Percentiles rank a stretch among this genome's conserved stretches.
These are phyloP conservation scores for Acanthamoeba lenticulata DNA, from an alignment of 208 protist species.

Conservation along the genomic window DNA sequence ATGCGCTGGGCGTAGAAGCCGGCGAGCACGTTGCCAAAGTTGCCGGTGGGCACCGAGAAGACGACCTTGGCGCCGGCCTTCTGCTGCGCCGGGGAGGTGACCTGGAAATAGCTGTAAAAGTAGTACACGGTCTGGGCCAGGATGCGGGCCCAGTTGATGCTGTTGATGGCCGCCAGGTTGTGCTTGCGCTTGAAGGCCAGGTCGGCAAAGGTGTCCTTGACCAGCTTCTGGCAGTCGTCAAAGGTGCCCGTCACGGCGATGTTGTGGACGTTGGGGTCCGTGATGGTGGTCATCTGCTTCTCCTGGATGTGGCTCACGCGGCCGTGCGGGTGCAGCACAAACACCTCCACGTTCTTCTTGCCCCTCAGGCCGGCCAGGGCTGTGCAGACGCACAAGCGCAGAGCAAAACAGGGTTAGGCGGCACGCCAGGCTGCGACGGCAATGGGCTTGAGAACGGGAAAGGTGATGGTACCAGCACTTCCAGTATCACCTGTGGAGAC, in stretches of 20 bases:
- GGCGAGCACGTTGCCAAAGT: slow-evolving; percentile 97
- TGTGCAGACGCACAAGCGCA: no score
- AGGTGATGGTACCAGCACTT: slow-evolving; percentile 75
- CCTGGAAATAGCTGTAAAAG: slow-evolving; percentile 94
- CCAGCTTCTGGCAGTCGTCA: slow-evolving; percentile 93
- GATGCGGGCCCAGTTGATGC: slow-evolving; percentile 98
- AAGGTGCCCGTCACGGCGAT: slow-evolving; percentile 80
- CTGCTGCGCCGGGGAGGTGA: slow-evolving; percentile 5
- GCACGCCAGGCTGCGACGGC: no score
- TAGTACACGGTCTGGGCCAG: slow-evolving; percentile 97
- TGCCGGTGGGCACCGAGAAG: slow-evolving; percentile 93
- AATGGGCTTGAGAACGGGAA: no score
- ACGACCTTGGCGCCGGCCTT: slow-evolving; percentile 1
- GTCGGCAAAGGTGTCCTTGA: slow-evolving; percentile 93
- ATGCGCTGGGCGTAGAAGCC: slow-evolving; percentile 93
- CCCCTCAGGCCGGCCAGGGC: slow-evolving; percentile 17
- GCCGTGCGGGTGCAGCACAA: slow-evolving; percentile 77
- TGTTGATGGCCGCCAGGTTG: slow-evolving; percentile 94
- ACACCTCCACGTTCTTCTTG: slow-evolving; percentile 65
- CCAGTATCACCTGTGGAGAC: slow-evolving; percentile 81
- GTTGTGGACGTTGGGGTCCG: slow-evolving; percentile 87
- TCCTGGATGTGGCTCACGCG: slow-evolving; percentile 77
- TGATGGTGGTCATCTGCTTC: slow-evolving; percentile 86
- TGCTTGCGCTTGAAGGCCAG: slow-evolving; percentile 87
- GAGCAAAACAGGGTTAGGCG: no score